Base-by-base conservation (phyloP, 352 stramenopile genomes). In the Phytophthora kernoviae region DNA sequence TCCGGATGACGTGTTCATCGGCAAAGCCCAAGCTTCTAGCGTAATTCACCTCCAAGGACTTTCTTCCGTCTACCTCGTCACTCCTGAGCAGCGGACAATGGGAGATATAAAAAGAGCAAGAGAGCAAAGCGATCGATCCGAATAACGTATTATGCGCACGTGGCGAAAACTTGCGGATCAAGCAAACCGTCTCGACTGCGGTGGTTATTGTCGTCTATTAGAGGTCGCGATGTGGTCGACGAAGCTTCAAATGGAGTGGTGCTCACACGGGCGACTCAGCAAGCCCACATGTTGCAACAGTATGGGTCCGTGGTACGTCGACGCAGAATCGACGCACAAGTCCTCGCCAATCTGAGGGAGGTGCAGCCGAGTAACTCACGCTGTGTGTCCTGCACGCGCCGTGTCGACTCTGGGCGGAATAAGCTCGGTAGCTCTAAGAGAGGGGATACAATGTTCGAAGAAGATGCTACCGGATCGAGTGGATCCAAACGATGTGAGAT, bases 401-500 rank as follows among this genome's bases (percentile, higher is more conserved):
- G 70, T 0, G 53, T 88, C 2, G 61, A 76, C 48, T 34, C 51
- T 14, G 18, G 39, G 10, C 46, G 48, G 48, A 76, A n/a, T 6
- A 65, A 54, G 14, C 75, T 76, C 36, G 36, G 44, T 5, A 26
- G 18, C 14, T 41, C 43, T 15, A 66, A 57, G 52, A 40, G 18
- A 18, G 49, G 49, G 14, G 57, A 49, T 11, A 21, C 34, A 22
- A 59, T 30, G 12, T 39, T 26, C 0, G 54, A 58, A 26, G 58
- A 57, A 17, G 53, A 62, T 2, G 10, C 40, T 2, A 57, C 42
- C 5, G 47, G 36, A 24, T 57, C 73, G 32, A 40, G 42, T 2
- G 70, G 70, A 8, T 66, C 69, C 18, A 80, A 84, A 46, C 68
- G 68, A n/a, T 91, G 82, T 50, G 66, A 83, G 30, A 54, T 91